These are phyloP conservation scores for Penicillium verrucosum DNA, from an alignment of 2,329 filamentous ascomycete genomes.

Conservation along the genomic window DNA sequence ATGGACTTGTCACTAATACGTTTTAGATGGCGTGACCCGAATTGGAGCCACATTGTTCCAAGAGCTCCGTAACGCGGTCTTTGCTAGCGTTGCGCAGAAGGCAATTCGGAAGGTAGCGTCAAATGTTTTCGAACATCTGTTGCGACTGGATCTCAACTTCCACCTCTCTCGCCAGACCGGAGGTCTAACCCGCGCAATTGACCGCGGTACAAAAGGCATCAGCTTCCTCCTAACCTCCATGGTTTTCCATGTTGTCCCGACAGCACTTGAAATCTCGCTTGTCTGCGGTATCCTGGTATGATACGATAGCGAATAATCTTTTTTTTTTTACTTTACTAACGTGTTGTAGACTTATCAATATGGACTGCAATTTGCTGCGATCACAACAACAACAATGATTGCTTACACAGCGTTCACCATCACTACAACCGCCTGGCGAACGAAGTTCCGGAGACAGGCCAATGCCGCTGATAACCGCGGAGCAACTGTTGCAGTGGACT, in stretches of 20 bases:
- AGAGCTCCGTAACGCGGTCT: conserved; percentile 91
- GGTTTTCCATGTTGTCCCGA: conserved; percentile 96
- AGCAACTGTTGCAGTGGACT: conserved; percentile 92
- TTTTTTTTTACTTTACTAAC: conserved; percentile 11
- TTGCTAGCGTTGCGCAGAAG: conserved; percentile 94
- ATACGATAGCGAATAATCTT: neutral
- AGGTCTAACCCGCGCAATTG: conserved; percentile 87
- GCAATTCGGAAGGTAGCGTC: conserved; percentile 87
- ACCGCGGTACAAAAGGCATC: conserved; percentile 96
- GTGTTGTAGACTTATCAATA: conserved; percentile 76
- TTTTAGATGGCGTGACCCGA: conserved; percentile 71
- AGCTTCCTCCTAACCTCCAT: conserved; percentile 96
- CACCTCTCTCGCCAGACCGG: conserved; percentile 93
- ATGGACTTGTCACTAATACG: neutral
- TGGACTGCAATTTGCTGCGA: conserved; percentile 82
- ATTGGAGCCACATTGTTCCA: conserved; percentile 88
- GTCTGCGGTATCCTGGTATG: conserved; percentile 84
- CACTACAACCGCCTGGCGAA: conserved; percentile 92
- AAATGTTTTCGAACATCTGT: conserved; percentile 87
- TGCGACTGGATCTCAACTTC: conserved; percentile 87
- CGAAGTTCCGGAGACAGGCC: conserved; percentile 89
- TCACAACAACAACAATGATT: conserved; percentile 87
- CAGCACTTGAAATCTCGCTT: conserved; percentile 87
- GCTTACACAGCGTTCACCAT: conserved; percentile 97
- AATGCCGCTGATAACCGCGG: conserved; percentile 96